Base-by-base conservation (phyloP, 352 stramenopile species). In the Globisporangium abappressorium region DNA sequence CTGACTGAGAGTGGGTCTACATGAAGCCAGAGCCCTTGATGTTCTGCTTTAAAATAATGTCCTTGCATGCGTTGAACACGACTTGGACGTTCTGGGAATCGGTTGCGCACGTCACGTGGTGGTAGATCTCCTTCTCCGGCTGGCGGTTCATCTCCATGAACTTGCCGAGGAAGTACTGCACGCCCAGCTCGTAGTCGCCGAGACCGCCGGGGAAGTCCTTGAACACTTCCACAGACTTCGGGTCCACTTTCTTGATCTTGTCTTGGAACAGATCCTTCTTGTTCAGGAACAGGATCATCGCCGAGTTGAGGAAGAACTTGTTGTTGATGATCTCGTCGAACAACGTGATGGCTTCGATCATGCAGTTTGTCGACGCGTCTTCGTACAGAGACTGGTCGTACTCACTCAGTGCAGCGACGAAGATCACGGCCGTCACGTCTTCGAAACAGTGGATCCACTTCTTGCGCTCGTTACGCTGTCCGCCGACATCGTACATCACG, bases 361-460 rank as follows among this genome's bases (percentile, higher is more conserved):
- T 98, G 58, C 94, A 83, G 81, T 98, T 98, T 26, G 90, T 93
- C 54, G 81, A 93, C 61, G 84, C 86, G 78, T 98, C 95, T 77
- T 98, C 94, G 73, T 98, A 98, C 62, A 98, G 81, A 67, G 80
- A 89, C 76, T 98, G 94, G 72, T 98, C 93, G 77, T 98, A 98
- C 74, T 98, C 95, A 66, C 85, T 97, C 55, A 99, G 79, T 30
- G 96, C 95, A 22, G 93, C 95, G 55, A 99, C 95, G 77, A 99
- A 99, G 77, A 99, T 98, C 56, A 99, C 95, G 43, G 92, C 92
- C 24, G 94, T 98, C 34, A 98, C 94, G 72, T 98, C 92, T 73
- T 99, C 96, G 70, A 99, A 98, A 72, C 92, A 98, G 76, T 98
- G 94, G 78, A 98, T 98, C 95, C 96, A 99, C 80, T 99, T 98